Evolutionary conservation across 805 yeast genomes (phyloP).

Genomic region (Lipomyces anomalus): DNA sequence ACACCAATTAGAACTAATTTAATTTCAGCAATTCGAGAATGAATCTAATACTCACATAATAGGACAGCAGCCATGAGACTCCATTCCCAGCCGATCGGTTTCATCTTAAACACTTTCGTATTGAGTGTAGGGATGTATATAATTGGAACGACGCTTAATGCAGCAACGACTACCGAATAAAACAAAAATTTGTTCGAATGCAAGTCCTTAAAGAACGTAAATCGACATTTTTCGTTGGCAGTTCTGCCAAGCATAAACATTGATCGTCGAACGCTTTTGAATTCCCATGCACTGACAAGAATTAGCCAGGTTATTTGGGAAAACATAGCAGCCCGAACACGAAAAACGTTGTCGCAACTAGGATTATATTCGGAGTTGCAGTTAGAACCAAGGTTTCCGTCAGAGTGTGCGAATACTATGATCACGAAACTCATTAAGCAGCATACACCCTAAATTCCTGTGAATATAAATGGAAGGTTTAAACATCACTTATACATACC

Average conservation of each 20-base stretch:
- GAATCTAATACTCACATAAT: too few species aligned
- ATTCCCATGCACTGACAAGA: slow-evolving; percentile 77
- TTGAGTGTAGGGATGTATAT: slow-evolving; percentile 87
- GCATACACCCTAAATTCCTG: slow-evolving; percentile 43
- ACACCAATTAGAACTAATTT: too few species aligned
- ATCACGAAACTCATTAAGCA: slow-evolving; percentile 64
- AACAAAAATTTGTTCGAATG: slow-evolving; percentile 73
- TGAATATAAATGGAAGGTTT: not conserved
- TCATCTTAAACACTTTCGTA: slow-evolving; percentile 65
- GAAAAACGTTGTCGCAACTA: slow-evolving; percentile 58
- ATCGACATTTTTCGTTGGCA: slow-evolving; percentile 56
- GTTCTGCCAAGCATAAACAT: slow-evolving; percentile 54
- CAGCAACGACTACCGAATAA: slow-evolving; percentile 73
- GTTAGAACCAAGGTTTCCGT: slow-evolving; percentile 56
- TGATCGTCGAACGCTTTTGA: slow-evolving; percentile 64
- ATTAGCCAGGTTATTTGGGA: slow-evolving; percentile 86
- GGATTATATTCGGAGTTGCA: slow-evolving; percentile 52
- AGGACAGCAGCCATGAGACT: slow-evolving; percentile 58
- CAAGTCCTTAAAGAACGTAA: slow-evolving; percentile 53
- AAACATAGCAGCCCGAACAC: slow-evolving; percentile 72
- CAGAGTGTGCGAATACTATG: slow-evolving; percentile 60
- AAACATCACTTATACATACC: slow-evolving; percentile 24
- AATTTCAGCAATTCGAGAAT: too few species aligned
- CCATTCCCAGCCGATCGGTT: slow-evolving; percentile 73
- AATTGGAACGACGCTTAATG: slow-evolving; percentile 69